Conservation (phyloP, 495 filamentous ascomycete genomes). For the Penicillium cataractarum region DNA sequence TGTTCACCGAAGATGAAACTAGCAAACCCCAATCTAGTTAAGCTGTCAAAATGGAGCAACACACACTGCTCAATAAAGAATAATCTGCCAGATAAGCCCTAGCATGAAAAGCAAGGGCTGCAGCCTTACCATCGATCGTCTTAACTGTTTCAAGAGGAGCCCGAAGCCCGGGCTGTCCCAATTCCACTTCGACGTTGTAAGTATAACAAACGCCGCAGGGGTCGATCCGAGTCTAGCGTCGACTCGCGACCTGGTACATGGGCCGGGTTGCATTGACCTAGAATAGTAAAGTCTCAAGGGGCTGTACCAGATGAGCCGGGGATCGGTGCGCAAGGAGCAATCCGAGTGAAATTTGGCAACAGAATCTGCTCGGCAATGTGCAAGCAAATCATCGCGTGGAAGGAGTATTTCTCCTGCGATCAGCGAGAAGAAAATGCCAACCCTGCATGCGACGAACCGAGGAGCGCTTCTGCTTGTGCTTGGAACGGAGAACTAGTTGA, state of each 20-base stretch:
- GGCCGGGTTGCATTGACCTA: conserved; percentile 19
- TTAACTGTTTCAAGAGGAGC: neutral
- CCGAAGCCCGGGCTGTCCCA: neutral
- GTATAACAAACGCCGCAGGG: neutral
- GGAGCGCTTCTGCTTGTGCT: neutral
- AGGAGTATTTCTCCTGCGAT: conserved; percentile 10
- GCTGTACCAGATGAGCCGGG: neutral
- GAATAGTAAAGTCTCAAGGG: conserved; percentile 8
- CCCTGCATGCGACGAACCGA: neutral
- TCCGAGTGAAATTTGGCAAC: neutral
- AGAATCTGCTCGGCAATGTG: conserved; percentile 4
- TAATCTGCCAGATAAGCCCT: neutral
- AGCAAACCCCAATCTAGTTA: neutral
- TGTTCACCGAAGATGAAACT: neutral
- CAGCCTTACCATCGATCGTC: neutral
- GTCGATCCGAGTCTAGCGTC: conserved; percentile 19
- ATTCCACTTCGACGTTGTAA: neutral
- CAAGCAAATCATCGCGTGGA: conserved; percentile 1
- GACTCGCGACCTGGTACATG: conserved; percentile 14
- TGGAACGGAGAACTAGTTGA: neutral
- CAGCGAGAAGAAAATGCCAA: neutral
- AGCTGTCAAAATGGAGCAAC: neutral
- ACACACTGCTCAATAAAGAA: neutral
- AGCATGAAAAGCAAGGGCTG: neutral
- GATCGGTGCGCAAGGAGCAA: neutral